Evolutionary conservation across 768 basidiomycete species (phyloP).

Genomic region (Cyclocybe cylindracea): DNA sequence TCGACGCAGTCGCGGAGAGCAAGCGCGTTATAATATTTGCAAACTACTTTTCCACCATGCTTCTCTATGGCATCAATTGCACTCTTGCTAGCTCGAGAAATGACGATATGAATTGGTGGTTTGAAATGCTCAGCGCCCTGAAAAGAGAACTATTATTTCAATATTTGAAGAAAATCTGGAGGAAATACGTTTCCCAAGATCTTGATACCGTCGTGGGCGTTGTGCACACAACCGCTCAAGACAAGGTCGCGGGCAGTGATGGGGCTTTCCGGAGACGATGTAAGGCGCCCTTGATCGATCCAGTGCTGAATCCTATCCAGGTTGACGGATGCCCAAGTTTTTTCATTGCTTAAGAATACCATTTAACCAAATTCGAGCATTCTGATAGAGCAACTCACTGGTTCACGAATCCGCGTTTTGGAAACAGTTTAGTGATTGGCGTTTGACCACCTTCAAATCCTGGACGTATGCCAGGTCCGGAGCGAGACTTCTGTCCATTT

Average conservation of each 20-base stretch:
- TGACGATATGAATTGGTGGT: conserved; percentile 73
- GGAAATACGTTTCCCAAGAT: conserved; percentile 74
- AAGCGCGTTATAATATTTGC: conserved; percentile 89
- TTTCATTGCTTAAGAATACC: conserved; percentile 55
- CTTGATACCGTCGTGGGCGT: conserved; percentile 90
- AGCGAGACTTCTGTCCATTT: conserved; percentile 94
- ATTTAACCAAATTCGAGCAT: background rate
- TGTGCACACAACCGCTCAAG: conserved; percentile 86
- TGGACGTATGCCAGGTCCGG: conserved; percentile 79
- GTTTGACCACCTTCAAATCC: conserved; percentile 98
- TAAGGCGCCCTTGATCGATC: conserved; percentile 83
- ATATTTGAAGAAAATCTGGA: background rate
- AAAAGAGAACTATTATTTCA: conserved; percentile 3
- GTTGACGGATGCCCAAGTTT: conserved; percentile 81
- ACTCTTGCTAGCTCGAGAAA: conserved; percentile 83
- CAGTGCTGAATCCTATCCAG: conserved; percentile 88
- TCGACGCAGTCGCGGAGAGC: conserved; percentile 80
- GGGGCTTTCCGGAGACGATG: conserved; percentile 74
- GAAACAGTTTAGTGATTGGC: conserved; percentile 85
- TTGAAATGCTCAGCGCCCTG: conserved; percentile 71
- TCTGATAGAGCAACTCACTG: conserved; percentile 52
- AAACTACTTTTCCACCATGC: conserved; percentile 80
- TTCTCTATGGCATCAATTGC: conserved; percentile 86
- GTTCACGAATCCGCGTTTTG: conserved; percentile 94
- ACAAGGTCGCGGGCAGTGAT: conserved; percentile 88